Evolutionary conservation across 352 stramenopile genomes (phyloP).

Genomic region (Phytophthora quininea): DNA sequence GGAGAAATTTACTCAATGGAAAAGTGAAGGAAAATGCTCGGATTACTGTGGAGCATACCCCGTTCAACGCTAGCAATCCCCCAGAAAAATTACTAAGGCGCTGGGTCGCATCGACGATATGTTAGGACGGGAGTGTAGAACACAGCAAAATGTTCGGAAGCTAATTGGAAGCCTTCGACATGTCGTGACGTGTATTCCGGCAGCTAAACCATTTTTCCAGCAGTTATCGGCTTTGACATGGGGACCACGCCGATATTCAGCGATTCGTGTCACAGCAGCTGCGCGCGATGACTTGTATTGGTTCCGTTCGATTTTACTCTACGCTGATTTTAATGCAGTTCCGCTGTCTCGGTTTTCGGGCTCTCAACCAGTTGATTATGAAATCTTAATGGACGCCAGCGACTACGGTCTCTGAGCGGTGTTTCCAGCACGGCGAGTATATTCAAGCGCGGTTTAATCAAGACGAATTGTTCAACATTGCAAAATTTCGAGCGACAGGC

Average conservation of each 20-base stretch:
- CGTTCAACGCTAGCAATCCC: conserved; percentile 1
- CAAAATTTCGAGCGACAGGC: neutral
- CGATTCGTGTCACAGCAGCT: neutral
- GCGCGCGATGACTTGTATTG: conserved; percentile 3
- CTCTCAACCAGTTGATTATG: neutral
- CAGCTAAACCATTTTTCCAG: conserved; percentile 11
- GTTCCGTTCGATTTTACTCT: conserved; percentile 3
- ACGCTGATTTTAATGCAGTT: conserved; percentile 2
- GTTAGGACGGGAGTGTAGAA: neutral
- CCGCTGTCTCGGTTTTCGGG: conserved; percentile 1
- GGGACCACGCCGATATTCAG: neutral
- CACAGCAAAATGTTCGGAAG: neutral
- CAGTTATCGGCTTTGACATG: neutral
- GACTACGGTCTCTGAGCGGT: conserved; percentile 22
- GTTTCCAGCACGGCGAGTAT: conserved; percentile 6
- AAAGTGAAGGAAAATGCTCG: conserved; percentile 13
- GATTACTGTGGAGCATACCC: conserved; percentile 12
- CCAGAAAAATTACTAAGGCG: conserved; percentile 14
- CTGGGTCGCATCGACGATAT: neutral
- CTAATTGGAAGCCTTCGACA: conserved; percentile 10
- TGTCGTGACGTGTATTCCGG: conserved; percentile 6
- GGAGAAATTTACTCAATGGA: conserved; percentile 4
- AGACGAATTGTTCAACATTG: conserved; percentile 1
- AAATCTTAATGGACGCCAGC: conserved; percentile 26
- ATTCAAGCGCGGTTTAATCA: conserved; percentile 9